Percentiles rank a stretch among this genome's conserved stretches.
Conservation (phyloP, 2,329 filamentous ascomycete genomes). For the Cercospora sesami region DNA sequence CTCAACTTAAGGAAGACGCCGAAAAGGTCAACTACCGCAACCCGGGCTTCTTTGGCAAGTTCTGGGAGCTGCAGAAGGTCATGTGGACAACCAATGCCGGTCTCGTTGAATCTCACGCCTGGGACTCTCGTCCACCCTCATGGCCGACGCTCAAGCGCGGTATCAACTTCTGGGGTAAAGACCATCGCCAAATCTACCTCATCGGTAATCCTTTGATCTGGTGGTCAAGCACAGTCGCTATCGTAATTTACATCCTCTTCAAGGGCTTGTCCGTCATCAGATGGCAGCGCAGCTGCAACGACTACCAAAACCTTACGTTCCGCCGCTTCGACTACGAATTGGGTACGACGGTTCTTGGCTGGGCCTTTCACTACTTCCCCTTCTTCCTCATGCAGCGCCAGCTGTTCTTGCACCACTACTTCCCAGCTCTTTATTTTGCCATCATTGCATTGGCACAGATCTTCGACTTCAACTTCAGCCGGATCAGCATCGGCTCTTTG, state of each 20-base stretch:
- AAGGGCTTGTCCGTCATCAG: slow-evolving; percentile 84
- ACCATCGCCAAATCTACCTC: slow-evolving; percentile 93
- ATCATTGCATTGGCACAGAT: slow-evolving; percentile 85
- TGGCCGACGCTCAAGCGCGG: slow-evolving; percentile 91
- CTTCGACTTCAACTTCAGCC: slow-evolving; percentile 79
- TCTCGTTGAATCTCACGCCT: slow-evolving; percentile 91
- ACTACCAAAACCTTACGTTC: slow-evolving; percentile 79
- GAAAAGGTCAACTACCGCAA: slow-evolving; percentile 96
- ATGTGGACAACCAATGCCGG: slow-evolving; percentile 99
- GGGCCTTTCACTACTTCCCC: slow-evolving; percentile 98
- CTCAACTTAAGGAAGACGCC: slow-evolving; percentile 68
- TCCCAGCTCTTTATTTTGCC: slow-evolving; percentile 93
- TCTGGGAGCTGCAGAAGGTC: slow-evolving; percentile 93
- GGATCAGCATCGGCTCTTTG: slow-evolving; percentile 56
- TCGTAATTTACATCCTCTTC: slow-evolving; percentile 75
- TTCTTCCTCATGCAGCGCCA: slow-evolving; percentile 98
- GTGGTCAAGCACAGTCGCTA: slow-evolving; percentile 81
- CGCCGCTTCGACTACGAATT: slow-evolving; percentile 98
- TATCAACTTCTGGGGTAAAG: slow-evolving; percentile 98
- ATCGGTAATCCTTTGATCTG: slow-evolving; percentile 93
- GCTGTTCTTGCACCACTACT: slow-evolving; percentile 97
- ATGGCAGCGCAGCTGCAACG: slow-evolving; percentile 90
- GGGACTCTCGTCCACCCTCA: slow-evolving; percentile 91
- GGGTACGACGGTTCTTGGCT: slow-evolving; percentile 83
- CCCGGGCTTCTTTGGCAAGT: slow-evolving; percentile 95